Evolutionary conservation across 2,329 filamentous ascomycete genomes (phyloP).

Genomic region (Trichophyton mentagrophytes): DNA sequence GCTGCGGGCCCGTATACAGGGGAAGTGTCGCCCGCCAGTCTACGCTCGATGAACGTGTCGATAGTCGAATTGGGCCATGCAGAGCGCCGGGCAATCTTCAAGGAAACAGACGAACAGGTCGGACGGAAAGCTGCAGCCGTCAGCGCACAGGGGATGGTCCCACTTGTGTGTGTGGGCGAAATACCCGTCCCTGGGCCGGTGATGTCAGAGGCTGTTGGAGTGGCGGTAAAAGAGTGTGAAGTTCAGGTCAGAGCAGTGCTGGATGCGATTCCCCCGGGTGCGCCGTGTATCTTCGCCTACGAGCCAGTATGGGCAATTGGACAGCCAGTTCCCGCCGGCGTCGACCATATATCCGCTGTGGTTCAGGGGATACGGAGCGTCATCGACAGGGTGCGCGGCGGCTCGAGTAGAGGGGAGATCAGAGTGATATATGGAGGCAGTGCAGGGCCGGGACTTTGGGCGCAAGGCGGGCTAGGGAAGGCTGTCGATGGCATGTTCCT

Average conservation of each 20-base stretch:
- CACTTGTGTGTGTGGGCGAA: constrained; percentile 73
- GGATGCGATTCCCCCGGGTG: constrained; percentile 44
- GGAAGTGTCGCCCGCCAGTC: constrained; percentile 56
- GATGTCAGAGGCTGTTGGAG: constrained; percentile 37
- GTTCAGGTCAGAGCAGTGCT: constrained; percentile 54
- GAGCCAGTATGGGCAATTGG: constrained; percentile 87
- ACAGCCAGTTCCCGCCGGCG: constrained; percentile 54
- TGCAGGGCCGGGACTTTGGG: constrained; percentile 66
- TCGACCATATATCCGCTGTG: constrained; percentile 60
- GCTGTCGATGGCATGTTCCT: constrained; percentile 29
- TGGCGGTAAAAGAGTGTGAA: constrained; percentile 53
- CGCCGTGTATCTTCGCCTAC: constrained; percentile 66
- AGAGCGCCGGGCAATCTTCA: constrained; percentile 59
- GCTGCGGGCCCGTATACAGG: constrained; percentile 64
- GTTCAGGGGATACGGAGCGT: constrained; percentile 49
- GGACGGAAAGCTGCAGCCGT: constrained; percentile 58
- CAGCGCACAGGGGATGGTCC: constrained; percentile 56
- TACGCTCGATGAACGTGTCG: constrained; percentile 54
- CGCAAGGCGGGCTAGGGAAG: constrained; percentile 22
- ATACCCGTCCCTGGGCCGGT: constrained; percentile 38
- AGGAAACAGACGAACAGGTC: constrained; percentile 57
- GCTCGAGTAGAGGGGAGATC: constrained; percentile 44
- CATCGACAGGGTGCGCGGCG: constrained; percentile 22
- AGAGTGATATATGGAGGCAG: constrained; percentile 73
- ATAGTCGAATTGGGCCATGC: constrained; percentile 74